Percentiles rank a stretch among this genome's conserved stretches.
phyloP scores from a whole-genome alignment of 495 filamentous ascomycete species.

The Penicillium waksmanii region DNA sequence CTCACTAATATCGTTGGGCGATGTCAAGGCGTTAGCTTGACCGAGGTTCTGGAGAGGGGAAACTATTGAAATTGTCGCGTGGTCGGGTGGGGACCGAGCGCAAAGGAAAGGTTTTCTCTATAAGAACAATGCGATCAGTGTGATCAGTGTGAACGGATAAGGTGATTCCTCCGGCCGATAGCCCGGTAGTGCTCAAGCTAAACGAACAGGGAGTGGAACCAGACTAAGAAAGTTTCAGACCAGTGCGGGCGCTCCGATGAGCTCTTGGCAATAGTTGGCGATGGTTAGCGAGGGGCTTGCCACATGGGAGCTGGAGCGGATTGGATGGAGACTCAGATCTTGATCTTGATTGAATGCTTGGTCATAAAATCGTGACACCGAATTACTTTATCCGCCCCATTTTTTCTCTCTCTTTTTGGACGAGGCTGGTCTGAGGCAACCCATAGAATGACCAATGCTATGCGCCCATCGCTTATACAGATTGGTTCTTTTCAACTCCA shows the following conservation, averaged over 20 bases:
- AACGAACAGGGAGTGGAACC: background rate
- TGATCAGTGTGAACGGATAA: background rate
- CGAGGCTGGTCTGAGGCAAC: too few relatives aligned
- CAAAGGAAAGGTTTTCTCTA: constrained; percentile 6
- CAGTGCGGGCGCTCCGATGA: background rate
- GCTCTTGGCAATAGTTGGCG: constrained; percentile 10
- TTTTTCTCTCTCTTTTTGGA: background rate
- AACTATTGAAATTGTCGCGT: background rate
- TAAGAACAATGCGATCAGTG: background rate
- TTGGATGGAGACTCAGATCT: background rate
- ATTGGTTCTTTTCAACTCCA: too few relatives aligned
- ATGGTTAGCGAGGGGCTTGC: constrained; percentile 1
- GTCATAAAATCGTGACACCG: background rate
- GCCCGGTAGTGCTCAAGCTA: background rate
- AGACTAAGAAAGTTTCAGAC: constrained; percentile 6
- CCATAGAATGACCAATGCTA: too few relatives aligned
- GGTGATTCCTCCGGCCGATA: constrained; percentile 11
- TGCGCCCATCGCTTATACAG: too few relatives aligned
- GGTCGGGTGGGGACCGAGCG: background rate
- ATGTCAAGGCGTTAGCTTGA: background rate
- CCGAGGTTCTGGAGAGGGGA: background rate
- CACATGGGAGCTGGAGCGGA: constrained; percentile 1
- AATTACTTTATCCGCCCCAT: background rate
- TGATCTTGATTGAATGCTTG: constrained; percentile 2
- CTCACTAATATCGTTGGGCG: background rate